Conservation (phyloP, 73 alveolate species). For the Paramecium biaurelia region DNA sequence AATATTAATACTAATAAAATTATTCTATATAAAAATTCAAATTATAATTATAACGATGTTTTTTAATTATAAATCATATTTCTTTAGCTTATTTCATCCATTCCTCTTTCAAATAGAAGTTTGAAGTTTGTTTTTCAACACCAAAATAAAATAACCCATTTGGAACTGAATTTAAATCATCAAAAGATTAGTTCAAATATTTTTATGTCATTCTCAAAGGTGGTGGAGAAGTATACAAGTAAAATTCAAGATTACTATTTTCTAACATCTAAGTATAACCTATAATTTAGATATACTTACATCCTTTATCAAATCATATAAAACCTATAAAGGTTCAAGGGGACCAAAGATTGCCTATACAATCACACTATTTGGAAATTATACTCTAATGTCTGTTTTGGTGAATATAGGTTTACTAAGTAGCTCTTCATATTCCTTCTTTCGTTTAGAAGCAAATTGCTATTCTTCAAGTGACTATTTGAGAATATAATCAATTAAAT, state of each 20-base stretch:
- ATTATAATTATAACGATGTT: not conserved
- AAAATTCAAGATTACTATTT: not conserved
- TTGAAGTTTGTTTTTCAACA: not conserved
- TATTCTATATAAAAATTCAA: not conserved
- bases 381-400: not conserved
- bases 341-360: constrained; percentile 13
- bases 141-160: constrained; percentile 39
- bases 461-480: constrained; percentile 18
- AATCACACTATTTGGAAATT: not conserved
- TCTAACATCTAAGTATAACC: not conserved
- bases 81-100: not conserved
- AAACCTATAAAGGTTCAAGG: not conserved
- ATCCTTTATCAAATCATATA: not conserved
- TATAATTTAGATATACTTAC: not conserved
- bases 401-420: not conserved
- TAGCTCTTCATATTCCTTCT: constrained; percentile 14
- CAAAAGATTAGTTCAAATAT: not conserved
- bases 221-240: constrained; percentile 32
- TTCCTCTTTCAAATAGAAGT: not conserved
- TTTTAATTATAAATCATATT: not conserved
- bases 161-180: constrained; percentile 41
- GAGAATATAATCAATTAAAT: not conserved
- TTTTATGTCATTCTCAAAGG: not conserved
- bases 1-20: not conserved
- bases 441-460: not conserved